phyloP scores from a whole-genome alignment of 345 rosid genomes.

The Moricandia moricandioides region DNA sequence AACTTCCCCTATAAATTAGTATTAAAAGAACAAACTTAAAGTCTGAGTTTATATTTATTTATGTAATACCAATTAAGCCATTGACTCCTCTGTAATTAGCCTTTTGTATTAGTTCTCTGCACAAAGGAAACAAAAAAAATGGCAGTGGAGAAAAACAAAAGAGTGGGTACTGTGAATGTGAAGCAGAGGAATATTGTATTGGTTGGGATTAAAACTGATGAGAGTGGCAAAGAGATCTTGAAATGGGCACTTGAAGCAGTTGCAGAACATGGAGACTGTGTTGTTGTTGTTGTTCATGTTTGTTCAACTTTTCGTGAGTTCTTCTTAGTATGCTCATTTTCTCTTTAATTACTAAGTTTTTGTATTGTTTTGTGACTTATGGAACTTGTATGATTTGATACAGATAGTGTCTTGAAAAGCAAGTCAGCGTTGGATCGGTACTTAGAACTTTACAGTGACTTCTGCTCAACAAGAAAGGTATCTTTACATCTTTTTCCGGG shows the following conservation, averaged over 20 bases:
- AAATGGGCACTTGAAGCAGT: conserved; percentile 78
- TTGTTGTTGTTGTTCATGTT: conserved; percentile 62
- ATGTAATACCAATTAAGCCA: neutral
- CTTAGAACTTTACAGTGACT: conserved; percentile 53
- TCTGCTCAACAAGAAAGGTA: conserved; percentile 74
- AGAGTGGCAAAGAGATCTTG: conserved; percentile 62
- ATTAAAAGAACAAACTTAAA: conserved; percentile 1
- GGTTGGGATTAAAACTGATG: conserved; percentile 69
- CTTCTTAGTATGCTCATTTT: conserved; percentile 1
- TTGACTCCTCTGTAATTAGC: neutral
- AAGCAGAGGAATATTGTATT: conserved; percentile 51
- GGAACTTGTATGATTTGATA: conserved; percentile 1
- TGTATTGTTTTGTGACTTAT: neutral
- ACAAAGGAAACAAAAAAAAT: conserved; percentile 23
- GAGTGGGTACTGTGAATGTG: conserved; percentile 33
- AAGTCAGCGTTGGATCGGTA: conserved; percentile 52
- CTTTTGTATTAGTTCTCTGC: conserved; percentile 19
- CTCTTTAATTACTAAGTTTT: neutral
- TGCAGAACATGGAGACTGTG: conserved; percentile 74
- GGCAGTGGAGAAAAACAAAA: conserved; percentile 37
- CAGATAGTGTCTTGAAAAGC: conserved; percentile 51
- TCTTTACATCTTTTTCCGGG: neutral
- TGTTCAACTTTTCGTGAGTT: conserved; percentile 51
- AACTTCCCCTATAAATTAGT: conserved; percentile 6
- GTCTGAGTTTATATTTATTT: neutral